Evolutionary conservation across 352 stramenopile species (phyloP).

Genomic region (Pythium guiyangense): DNA sequence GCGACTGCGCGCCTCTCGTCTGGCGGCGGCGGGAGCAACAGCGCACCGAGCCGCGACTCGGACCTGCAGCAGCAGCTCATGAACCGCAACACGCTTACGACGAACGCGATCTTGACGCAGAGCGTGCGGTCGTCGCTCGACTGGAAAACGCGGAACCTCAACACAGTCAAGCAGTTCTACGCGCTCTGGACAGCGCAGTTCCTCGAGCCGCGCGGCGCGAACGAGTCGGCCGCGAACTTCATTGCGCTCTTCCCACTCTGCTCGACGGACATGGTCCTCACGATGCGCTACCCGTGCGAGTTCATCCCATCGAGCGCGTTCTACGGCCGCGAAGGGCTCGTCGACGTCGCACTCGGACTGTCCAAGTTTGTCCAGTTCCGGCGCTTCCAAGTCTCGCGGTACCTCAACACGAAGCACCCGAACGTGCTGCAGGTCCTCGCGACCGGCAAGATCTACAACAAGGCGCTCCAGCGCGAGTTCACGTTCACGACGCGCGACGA

Average conservation of each 20-base stretch:
- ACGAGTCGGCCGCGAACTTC: slow-evolving; percentile 56
- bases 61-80: slow-evolving; percentile 28
- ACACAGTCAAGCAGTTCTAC: slow-evolving; percentile 83
- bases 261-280: slow-evolving; percentile 72
- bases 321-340: slow-evolving; percentile 75
- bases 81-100: slow-evolving; percentile 21
- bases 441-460: slow-evolving; percentile 80
- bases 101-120: slow-evolving; percentile 31
- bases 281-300: slow-evolving; percentile 74
- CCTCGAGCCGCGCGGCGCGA: slow-evolving; percentile 40
- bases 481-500: slow-evolving; percentile 82
- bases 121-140: slow-evolving; percentile 73
- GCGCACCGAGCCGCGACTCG: slow-evolving; percentile 32
- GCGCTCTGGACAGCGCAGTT: slow-evolving; percentile 74
- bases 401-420: slow-evolving; percentile 75
- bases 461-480: slow-evolving; percentile 70
- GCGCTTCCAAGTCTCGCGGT: slow-evolving; percentile 63
- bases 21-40: background rate
- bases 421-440: slow-evolving; percentile 76
- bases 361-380: slow-evolving; percentile 74
- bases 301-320: slow-evolving; percentile 74
- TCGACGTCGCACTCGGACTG: slow-evolving; percentile 72
- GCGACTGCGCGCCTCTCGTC: slow-evolving; percentile 28
- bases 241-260: slow-evolving; percentile 79
- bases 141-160: slow-evolving; percentile 82